phyloP scores from a whole-genome alignment of 2,329 filamentous ascomycete species.

The Alternaria hordeiaustralica region DNA sequence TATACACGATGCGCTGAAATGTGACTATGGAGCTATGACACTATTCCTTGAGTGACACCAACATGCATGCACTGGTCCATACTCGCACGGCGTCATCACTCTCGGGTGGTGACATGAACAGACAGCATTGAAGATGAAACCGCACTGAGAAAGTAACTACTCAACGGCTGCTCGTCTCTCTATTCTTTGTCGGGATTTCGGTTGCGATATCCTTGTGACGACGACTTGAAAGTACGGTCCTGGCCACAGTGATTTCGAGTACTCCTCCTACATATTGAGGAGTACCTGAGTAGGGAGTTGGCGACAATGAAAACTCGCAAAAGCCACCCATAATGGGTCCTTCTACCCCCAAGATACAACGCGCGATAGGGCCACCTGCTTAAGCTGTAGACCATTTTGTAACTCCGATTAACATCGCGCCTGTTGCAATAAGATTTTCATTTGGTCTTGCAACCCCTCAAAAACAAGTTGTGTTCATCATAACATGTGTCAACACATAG shows the following conservation, averaged over 20 bases:
- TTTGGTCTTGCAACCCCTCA: background rate
- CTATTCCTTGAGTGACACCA: background rate
- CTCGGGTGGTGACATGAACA: background rate
- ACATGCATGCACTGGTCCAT: conserved; percentile 6
- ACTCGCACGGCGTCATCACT: background rate
- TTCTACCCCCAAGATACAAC: background rate
- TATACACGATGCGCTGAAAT: background rate
- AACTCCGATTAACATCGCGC: background rate
- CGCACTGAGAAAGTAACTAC: background rate
- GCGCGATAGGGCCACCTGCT: background rate
- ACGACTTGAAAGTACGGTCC: background rate
- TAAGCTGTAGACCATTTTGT: background rate
- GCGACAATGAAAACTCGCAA: conserved; percentile 1
- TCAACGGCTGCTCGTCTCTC: background rate
- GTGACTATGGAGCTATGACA: background rate
- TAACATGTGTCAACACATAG: background rate
- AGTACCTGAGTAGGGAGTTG: background rate
- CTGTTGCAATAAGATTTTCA: background rate
- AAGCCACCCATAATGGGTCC: conserved; percentile 8
- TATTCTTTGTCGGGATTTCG: background rate
- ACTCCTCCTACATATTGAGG: background rate
- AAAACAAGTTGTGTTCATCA: background rate
- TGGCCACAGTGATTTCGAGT: background rate
- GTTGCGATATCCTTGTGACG: background rate
- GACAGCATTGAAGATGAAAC: background rate